A percentile compares a stretch with the other conserved stretches of the same genome.
These are phyloP conservation scores for Sanguinoderma infundibulare DNA, from an alignment of 1,284 basidiomycete species.

Conservation along the genomic window DNA sequence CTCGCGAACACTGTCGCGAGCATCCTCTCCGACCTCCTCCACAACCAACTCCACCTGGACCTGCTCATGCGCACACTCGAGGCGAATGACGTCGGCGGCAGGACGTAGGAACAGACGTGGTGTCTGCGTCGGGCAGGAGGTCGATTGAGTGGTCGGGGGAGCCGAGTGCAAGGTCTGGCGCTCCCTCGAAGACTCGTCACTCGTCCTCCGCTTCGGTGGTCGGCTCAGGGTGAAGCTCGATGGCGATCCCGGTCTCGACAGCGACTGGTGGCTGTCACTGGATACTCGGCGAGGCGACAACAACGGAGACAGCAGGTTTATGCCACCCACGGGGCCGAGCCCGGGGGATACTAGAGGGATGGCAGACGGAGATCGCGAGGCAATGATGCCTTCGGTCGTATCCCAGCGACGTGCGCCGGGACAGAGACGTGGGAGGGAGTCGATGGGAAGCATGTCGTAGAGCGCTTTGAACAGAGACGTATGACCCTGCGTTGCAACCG, in stretches of 20 bases:
- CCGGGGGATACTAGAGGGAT: slow-evolving; percentile 25
- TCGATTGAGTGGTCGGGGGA: too few species aligned
- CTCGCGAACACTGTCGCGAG: too few species aligned
- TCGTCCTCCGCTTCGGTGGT: slow-evolving; percentile 28
- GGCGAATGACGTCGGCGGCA: too few species aligned
- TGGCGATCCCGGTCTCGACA: not conserved
- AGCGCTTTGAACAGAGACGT: too few species aligned
- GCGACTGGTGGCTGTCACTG: not conserved
- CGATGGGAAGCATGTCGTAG: too few species aligned
- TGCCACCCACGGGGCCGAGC: slow-evolving; percentile 10
- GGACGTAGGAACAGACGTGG: too few species aligned
- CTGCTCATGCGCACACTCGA: too few species aligned
- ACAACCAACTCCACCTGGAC: too few species aligned
- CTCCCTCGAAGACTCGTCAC: slow-evolving; percentile 10
- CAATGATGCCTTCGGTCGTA: slow-evolving; percentile 39
- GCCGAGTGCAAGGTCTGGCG: too few species aligned
- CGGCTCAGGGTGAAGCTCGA: not conserved
- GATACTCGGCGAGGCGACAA: not conserved
- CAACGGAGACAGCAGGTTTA: not conserved
- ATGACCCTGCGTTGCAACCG: too few species aligned
- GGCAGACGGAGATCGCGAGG: slow-evolving; percentile 31
- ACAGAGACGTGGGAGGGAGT: slow-evolving; percentile 35
- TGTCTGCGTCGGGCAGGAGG: too few species aligned
- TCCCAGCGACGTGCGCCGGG: slow-evolving; percentile 29
- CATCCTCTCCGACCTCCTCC: too few species aligned